A percentile compares a stretch with the other conserved stretches of the same genome.
These are phyloP conservation scores for Populus nigra DNA, from an alignment of 345 rosid species.

Conservation along the genomic window DNA sequence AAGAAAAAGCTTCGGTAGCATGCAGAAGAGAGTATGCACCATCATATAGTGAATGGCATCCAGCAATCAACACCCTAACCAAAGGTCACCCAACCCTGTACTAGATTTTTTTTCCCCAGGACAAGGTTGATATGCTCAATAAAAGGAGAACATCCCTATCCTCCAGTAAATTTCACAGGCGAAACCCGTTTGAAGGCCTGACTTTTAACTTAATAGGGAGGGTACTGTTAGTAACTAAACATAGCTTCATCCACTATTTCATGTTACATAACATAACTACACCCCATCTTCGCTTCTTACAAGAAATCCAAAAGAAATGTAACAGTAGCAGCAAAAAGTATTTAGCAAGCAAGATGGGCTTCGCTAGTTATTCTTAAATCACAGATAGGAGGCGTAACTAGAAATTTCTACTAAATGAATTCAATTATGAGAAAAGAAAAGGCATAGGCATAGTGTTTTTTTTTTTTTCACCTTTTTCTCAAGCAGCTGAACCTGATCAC, in stretches of 20 bases:
- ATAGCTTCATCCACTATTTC: not conserved
- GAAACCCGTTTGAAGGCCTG: not conserved
- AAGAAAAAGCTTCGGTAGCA: no score
- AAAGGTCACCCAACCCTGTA: not conserved
- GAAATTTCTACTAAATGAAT: not conserved
- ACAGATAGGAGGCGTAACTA: not conserved
- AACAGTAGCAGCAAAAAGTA: no score
- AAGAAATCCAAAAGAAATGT: no score
- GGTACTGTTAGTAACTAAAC: no score
- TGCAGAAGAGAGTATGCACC: not conserved
- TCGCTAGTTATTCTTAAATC: no score
- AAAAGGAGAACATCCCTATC: not conserved
- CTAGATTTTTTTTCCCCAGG: not conserved
- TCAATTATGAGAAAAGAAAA: not conserved
- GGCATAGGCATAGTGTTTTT: not conserved
- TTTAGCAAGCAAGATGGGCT: no score
- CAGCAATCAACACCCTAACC: not conserved
- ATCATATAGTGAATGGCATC: not conserved
- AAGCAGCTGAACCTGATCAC: slow-evolving; percentile 57
- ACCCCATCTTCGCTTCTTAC: not conserved
- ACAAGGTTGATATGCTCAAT: not conserved
- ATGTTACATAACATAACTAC: not conserved
- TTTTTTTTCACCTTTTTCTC: slow-evolving; percentile 59
- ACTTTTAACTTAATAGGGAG: no score
- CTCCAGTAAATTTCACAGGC: not conserved